Evolutionary conservation across 495 filamentous ascomycete genomes (phyloP), one percentile per base, ranked within the genome.

Genomic region (Penicillium atrosanguineum): DNA sequence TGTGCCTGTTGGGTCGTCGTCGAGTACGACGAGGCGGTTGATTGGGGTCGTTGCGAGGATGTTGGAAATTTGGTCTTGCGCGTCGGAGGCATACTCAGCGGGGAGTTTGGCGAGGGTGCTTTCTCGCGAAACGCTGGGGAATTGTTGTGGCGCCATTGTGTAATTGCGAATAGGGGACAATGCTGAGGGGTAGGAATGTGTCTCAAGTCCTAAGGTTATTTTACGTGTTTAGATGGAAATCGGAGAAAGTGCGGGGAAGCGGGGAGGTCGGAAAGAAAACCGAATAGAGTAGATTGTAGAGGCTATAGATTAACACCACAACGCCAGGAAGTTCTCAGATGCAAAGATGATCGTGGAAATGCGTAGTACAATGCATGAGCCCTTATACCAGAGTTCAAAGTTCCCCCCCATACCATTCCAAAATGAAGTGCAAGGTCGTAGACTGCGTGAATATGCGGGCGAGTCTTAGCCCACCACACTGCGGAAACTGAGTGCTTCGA

Each of bases 401-500:
- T 9, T 9, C 19, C 25, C 28, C 52, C 36, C 51, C 57, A 55
- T 50, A 49, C 52, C 50, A 50, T 28, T 40, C 43, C 55, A 46
- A 62, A 53, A 44, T 40, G 46, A 25, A 21, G 46, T 60, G 56
- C 47, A 63, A 60, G 54, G 53, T 67, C 64, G 61, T 67, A 66
- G 52, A 62, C 56, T 60, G 62, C 64, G 62, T 67, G 44, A 67
- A 54, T 56, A 46, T 48, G 9, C 28, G 38, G 21, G 12, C 29
- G 44, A 20, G 39, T 11, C 46, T 73, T 75, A 96, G 41, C 93
- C 93, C 47, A 97, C 85, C 12, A 97, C 92, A 65, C 84, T 85
- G 78, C 91, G 93, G 81, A 91, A 84, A 68, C 92, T 96, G 68
- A 98, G 68, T 44, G 86, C 83, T 75, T 97, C 94, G 57, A 98